Percentiles rank a stretch among this genome's conserved stretches.
Conservation (phyloP, 306 rosid genomes). For the Sechiopsis laciniata region DNA sequence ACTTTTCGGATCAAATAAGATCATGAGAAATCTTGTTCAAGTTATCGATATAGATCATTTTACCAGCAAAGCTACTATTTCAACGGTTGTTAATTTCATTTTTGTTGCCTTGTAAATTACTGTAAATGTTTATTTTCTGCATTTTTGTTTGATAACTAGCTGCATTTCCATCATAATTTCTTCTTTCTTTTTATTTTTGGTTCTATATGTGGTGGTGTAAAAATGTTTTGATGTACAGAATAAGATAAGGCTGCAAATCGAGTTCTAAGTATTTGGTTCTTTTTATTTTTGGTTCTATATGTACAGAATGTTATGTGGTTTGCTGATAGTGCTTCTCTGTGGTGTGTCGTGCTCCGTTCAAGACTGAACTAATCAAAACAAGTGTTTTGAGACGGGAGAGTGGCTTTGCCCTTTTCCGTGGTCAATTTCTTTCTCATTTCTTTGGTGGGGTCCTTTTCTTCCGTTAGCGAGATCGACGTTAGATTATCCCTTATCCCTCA, state of each 20-base stretch:
- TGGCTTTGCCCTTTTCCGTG: too few relatives aligned
- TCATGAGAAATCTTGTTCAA: constrained; percentile 8
- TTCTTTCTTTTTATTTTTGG: background rate
- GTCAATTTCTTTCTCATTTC: too few relatives aligned
- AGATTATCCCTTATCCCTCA: too few relatives aligned
- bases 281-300: too few relatives aligned
- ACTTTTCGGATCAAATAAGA: background rate
- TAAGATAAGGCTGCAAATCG: background rate
- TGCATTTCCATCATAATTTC: background rate
- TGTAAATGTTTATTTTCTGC: constrained; percentile 18
- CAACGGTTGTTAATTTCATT: background rate
- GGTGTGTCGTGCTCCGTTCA: too few relatives aligned
- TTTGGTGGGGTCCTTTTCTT: too few relatives aligned
- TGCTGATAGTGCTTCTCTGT: too few relatives aligned
- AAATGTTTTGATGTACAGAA: constrained; percentile 2
- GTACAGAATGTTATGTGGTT: too few relatives aligned
- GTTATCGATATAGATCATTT: background rate
- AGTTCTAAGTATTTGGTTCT: too few relatives aligned
- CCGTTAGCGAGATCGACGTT: too few relatives aligned
- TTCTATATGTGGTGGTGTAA: background rate
- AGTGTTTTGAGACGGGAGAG: too few relatives aligned
- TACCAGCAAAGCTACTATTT: constrained; percentile 6
- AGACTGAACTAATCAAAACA: too few relatives aligned
- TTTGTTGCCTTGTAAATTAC: background rate
- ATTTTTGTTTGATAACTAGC: background rate